Evolutionary conservation across 306 rosid genomes (phyloP).

Genomic region (Pyrus pyrifolia): DNA sequence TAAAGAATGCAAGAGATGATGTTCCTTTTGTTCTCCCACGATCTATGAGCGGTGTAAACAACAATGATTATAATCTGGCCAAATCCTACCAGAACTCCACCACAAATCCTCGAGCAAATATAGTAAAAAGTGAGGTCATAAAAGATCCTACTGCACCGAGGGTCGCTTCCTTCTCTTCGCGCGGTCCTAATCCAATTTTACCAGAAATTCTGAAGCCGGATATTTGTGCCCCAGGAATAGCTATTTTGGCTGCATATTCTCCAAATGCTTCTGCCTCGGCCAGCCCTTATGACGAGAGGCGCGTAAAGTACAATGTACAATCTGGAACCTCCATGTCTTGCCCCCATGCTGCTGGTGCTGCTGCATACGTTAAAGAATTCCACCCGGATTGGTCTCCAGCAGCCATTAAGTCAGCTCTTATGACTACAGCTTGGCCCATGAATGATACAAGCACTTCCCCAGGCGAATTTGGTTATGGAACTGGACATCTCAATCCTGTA

Average conservation of each 20-base stretch:
- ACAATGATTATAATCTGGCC: background rate
- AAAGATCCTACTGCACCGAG: slow-evolving; percentile 20
- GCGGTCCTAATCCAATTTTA: slow-evolving; percentile 28
- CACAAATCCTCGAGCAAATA: slow-evolving; percentile 14
- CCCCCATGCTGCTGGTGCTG: slow-evolving; percentile 24
- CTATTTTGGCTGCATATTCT: slow-evolving; percentile 27
- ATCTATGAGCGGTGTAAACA: background rate
- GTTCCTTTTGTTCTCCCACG: background rate
- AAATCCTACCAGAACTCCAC: background rate
- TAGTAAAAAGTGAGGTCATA: slow-evolving; percentile 10
- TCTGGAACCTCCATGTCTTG: slow-evolving; percentile 44
- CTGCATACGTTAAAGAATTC: slow-evolving; percentile 31
- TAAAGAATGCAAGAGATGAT: background rate
- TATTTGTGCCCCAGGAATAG: slow-evolving; percentile 31
- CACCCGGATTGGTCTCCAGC: slow-evolving; percentile 40
- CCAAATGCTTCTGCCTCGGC: background rate
- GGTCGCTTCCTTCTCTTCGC: slow-evolving; percentile 37
- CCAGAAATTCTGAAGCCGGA: slow-evolving; percentile 27
- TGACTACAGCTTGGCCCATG: slow-evolving; percentile 40
- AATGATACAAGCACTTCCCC: background rate
- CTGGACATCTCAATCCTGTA: slow-evolving; percentile 29
- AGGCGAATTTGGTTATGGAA: slow-evolving; percentile 24
- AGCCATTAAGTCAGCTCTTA: slow-evolving; percentile 31
- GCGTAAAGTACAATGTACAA: slow-evolving; percentile 15
- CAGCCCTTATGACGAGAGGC: slow-evolving; percentile 1